Evolutionary conservation across 1,139 yeast genomes (phyloP), one percentile per base, ranked within the genome.

Genomic region (Candida dubliniensis): DNA sequence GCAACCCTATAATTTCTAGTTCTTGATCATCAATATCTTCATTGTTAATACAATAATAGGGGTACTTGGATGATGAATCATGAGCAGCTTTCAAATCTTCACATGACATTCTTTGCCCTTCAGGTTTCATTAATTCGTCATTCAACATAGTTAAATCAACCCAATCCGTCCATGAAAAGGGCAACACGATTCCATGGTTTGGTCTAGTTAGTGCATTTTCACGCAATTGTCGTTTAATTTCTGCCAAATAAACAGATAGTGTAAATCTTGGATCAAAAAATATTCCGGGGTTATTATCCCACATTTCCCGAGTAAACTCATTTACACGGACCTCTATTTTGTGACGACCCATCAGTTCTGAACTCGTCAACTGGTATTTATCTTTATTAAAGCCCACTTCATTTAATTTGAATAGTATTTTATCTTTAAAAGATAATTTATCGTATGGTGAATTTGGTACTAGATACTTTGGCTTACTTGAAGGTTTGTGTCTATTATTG

Each of bases 81-180:
- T 58, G 64, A 34, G 57, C 45, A 30, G 53, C 51, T 36, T 60
- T 57, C 55, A 67, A 47, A 31, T 53, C 53, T 36, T 54, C 60
- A 47, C 76, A 70, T 4, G 52, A 52, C 3, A 74, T 73, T 47
- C 71, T 71, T 32, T 69, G 61, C 2, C 50, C 47, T 15, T 63
- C 64, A 0, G 70, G 61, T 2, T 71, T 61, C 14, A 66, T 58
- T 6, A 79, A 57, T 51, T 67, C 72, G 36, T 61, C 60, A 51
- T 80, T 73, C 38, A 81, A 58, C 43, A 51, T 40, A 12, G 59
- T 53, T 57, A 57, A 18, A 53, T 45, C 14, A 50, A 39, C 62
- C 68, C 68, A 64, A 45, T 64, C 68, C 4, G 64, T 52, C 68
- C 67, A 60, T 34, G 58, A 53, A 40, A 1, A 57, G 43, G 84